Evolutionary conservation across 805 yeast species (phyloP), one percentile per base, ranked within the genome.

Genomic region (Torulaspora franciscae): DNA sequence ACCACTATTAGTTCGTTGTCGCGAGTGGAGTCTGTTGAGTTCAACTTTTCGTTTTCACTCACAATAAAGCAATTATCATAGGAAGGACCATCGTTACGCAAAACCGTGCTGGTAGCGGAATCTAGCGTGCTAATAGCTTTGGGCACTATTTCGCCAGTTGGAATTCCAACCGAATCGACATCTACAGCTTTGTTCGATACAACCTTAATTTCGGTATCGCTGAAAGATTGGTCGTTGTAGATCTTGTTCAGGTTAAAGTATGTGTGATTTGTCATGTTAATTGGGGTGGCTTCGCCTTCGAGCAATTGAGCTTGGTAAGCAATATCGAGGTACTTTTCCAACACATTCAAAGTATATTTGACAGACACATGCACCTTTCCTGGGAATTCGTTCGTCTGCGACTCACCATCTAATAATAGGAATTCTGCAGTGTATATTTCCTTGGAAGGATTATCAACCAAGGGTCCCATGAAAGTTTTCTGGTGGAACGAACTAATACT

Each of bases 231-330:
- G 8, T 58, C 52, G 26, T 57, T 51, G 25, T 51, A 51, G 14
- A 51, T 42, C 66, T 62, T 60, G 46, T 67, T 64, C 35, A 78
- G 58, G 57, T 76, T 80, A 71, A 79, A 81, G 63, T 79, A 80
- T 3, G 80, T 63, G 56, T 81, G 88, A 61, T 80, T 81, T 22
- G 85, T 79, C 59, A 81, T 64, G 52, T 76, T 75, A 33, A 80
- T 69, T 23, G 74, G 65, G 4, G 87, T 79, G 37, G 73, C 66
- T 17, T 61, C 66, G 36, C 66, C 69, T 10, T 52, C 49, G 13
- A 44, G 42, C n/a, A 60, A 32, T 5, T 38, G 46, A 26, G 60
- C 61, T 46, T 68, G 69, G 55, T 71, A 80, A 55, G 79, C 83
- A 28, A 77, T 54, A 28, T 64, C 70, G 46, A 81, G 56, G n/a